phyloP scores from a whole-genome alignment of 176 grass and related monocot species.

The Aegilops tauschii region DNA sequence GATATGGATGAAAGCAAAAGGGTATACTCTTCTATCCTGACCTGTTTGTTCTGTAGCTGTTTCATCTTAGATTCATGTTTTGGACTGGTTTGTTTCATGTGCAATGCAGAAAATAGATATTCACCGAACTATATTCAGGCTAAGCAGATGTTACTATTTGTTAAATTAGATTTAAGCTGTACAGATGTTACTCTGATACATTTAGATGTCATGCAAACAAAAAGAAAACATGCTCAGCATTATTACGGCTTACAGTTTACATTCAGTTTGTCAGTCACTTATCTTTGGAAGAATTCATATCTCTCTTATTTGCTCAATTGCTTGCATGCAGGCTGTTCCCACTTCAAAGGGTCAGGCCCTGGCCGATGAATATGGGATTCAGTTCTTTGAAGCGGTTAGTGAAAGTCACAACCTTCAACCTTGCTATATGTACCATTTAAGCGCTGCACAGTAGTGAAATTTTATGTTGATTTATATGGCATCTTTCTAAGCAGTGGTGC shows the following conservation, averaged over 20 bases:
- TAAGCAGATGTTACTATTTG: neutral
- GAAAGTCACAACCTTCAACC: neutral
- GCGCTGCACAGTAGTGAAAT: neutral
- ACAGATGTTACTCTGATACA: neutral
- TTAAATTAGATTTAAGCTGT: neutral
- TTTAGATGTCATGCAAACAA: neutral
- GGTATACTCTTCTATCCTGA: conserved; percentile 16
- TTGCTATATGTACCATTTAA: neutral
- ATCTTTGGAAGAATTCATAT: neutral
- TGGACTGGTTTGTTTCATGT: neutral
- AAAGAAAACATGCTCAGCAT: neutral
- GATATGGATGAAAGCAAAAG: conserved; percentile 78
- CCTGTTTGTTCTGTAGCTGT: neutral
- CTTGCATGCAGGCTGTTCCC: conserved; percentile 49
- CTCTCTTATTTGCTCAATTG: neutral
- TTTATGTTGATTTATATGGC: neutral
- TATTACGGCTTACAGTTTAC: neutral
- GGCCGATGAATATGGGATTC: conserved; percentile 79
- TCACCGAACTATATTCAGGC: neutral
- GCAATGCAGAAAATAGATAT: neutral
- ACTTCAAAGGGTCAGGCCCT: conserved; percentile 81
- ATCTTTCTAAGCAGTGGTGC: neutral
- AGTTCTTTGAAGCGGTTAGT: conserved; percentile 83
- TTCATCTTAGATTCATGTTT: neutral
- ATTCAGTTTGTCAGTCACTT: neutral